Percentiles rank a stretch among this genome's conserved stretches.
These are phyloP conservation scores for Rhynchosporium graminicola DNA, from an alignment of 2,329 filamentous ascomycete species.

Conservation along the genomic window DNA sequence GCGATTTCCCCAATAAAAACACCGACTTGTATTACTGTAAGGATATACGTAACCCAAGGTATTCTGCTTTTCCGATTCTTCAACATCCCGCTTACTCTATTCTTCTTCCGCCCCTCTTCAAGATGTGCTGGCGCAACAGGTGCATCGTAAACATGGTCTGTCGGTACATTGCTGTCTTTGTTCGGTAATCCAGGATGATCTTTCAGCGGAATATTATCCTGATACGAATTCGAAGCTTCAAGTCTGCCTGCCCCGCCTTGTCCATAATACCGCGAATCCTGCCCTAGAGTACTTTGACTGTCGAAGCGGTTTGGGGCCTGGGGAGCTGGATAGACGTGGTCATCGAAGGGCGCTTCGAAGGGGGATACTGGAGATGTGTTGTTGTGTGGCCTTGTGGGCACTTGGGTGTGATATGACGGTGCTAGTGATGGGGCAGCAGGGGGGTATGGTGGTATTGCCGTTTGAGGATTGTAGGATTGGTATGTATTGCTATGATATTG, in stretches of 20 bases:
- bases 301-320: conserved; percentile 34
- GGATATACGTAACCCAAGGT: conserved; percentile 80
- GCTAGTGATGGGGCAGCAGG: conserved; percentile 18
- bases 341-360: conserved; percentile 68
- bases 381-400: conserved; percentile 23
- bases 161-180: conserved; percentile 39
- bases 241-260: conserved; percentile 44
- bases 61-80: conserved; percentile 42
- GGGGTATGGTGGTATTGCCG: conserved; percentile 6
- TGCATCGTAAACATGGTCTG: conserved; percentile 65
- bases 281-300: conserved; percentile 45
- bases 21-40: conserved; percentile 73
- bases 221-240: conserved; percentile 40
- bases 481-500: conserved; percentile 22
- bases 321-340: conserved; percentile 61
- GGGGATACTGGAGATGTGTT: conserved; percentile 48
- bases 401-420: conserved; percentile 35
- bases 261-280: conserved; percentile 61
- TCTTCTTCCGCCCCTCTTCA: conserved; percentile 45
- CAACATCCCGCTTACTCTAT: conserved; percentile 60
- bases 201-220: conserved; percentile 60
- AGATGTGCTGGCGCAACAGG: conserved; percentile 40
- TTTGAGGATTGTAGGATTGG: conserved; percentile 24
- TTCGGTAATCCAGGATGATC: conserved; percentile 46
- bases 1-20: conserved; percentile 90